Conservation (phyloP, 495 filamentous ascomycete genomes). For the Usnea hakonensis region DNA sequence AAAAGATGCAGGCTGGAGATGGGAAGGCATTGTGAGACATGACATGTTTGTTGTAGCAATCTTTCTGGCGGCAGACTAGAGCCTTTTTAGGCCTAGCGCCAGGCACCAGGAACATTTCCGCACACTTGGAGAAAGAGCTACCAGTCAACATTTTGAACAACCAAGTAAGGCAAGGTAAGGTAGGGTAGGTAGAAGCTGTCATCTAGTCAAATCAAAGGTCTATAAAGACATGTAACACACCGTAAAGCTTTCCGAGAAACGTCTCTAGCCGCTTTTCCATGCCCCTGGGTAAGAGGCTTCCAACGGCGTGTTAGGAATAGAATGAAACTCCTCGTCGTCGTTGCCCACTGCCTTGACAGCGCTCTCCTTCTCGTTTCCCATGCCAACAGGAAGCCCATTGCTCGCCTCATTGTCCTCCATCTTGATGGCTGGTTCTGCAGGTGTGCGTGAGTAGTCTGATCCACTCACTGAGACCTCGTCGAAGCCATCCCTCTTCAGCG, state of each 20-base stretch:
- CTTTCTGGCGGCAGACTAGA: neutral
- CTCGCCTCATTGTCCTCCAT: slow-evolving; percentile 13
- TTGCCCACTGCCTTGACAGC: slow-evolving; percentile 21
- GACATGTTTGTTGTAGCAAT: neutral
- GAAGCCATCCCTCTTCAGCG: slow-evolving; percentile 16
- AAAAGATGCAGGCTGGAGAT: neutral
- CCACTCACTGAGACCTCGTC: slow-evolving; percentile 24
- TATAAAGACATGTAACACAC: neutral
- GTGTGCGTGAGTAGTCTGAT: slow-evolving; percentile 20
- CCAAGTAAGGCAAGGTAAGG: too few species aligned
- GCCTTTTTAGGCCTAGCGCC: neutral
- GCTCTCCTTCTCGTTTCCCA: slow-evolving; percentile 16
- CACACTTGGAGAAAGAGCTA: neutral
- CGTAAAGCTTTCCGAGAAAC: slow-evolving; percentile 8
- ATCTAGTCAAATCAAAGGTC: neutral
- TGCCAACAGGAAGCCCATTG: neutral
- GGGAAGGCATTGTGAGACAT: too few species aligned
- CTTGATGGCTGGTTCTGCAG: slow-evolving; percentile 11
- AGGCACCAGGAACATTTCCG: neutral
- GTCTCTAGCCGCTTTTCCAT: slow-evolving; percentile 6
- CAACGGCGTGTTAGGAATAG: slow-evolving; percentile 42
- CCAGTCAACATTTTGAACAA: neutral
- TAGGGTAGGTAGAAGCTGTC: neutral
- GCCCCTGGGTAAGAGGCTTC: slow-evolving; percentile 28
- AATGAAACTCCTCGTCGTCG: slow-evolving; percentile 44